Percentiles rank a stretch among this genome's conserved stretches.
These are phyloP conservation scores for Pichia thaimueangensis DNA, from an alignment of 805 yeast species.

Conservation along the genomic window DNA sequence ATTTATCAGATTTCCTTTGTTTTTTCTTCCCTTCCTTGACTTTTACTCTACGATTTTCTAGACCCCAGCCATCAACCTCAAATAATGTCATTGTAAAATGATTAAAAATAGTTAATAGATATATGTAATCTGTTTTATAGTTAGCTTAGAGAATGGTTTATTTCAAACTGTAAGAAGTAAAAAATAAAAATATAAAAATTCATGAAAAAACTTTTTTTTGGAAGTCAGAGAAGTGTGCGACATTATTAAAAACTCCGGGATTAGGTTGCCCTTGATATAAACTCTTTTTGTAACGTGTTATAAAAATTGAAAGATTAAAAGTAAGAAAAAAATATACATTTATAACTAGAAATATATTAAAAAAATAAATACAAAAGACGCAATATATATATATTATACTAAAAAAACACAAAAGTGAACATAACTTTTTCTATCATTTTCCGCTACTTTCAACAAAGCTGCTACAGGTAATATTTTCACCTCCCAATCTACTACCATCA, in stretches of 20 bases:
- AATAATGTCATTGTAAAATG: conserved; percentile 80
- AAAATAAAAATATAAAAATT: too few species aligned
- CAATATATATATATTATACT: background rate
- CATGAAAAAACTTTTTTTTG: too few species aligned
- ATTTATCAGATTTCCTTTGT: conserved; percentile 20
- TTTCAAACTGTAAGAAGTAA: too few species aligned
- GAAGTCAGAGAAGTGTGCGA: too few species aligned
- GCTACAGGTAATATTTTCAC: conserved; percentile 1
- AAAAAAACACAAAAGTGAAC: background rate
- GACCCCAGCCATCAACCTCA: conserved; percentile 77
- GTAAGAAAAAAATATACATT: too few species aligned
- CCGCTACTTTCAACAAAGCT: conserved; percentile 3
- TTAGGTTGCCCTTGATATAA: too few species aligned
- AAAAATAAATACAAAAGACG: background rate
- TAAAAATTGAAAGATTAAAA: too few species aligned
- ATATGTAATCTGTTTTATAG: too few species aligned
- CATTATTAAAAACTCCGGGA: too few species aligned
- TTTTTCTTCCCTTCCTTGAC: conserved; percentile 30
- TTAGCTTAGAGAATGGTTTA: too few species aligned
- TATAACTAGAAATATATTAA: background rate
- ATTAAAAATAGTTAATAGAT: too few species aligned
- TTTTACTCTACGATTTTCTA: conserved; percentile 46
- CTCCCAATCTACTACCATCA: background rate
- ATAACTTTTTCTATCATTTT: background rate
- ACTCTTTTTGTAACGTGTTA: too few species aligned